These are phyloP conservation scores for Arachnopeziza araneosa DNA, from an alignment of 2,329 filamentous ascomycete species.

Conservation along the genomic window DNA sequence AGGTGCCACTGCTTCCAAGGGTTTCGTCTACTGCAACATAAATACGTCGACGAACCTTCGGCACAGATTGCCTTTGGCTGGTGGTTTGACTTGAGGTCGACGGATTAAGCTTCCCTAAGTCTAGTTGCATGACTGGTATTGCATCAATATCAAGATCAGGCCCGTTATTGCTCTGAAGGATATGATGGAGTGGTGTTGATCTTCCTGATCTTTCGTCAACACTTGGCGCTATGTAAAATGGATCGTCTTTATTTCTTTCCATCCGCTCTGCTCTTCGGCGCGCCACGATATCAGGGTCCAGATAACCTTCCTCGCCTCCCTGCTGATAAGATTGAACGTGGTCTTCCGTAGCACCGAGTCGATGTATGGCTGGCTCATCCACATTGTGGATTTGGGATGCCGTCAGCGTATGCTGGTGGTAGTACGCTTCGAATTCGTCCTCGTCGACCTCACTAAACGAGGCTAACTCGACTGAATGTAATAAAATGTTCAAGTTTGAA, in stretches of 20 bases:
- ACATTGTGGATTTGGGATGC: constrained; percentile 39
- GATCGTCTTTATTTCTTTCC: constrained; percentile 85
- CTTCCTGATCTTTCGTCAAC: constrained; percentile 49
- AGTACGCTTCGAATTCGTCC: constrained; percentile 64
- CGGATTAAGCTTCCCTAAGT: constrained; percentile 51
- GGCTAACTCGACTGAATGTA: constrained; percentile 50
- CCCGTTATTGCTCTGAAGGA: constrained; percentile 66
- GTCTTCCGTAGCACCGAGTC: constrained; percentile 43
- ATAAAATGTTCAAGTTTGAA: constrained; percentile 59
- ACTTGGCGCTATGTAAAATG: constrained; percentile 75
- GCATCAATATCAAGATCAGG: constrained; percentile 84
- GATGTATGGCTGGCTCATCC: constrained; percentile 50
- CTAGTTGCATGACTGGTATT: constrained; percentile 92
- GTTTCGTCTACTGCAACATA: constrained; percentile 71
- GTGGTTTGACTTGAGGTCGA: constrained; percentile 22
- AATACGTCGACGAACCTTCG: constrained; percentile 52
- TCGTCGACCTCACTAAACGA: constrained; percentile 47
- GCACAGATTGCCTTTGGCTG: constrained; percentile 32
- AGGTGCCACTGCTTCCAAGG: constrained; percentile 48
- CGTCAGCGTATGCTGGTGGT: constrained; percentile 50
- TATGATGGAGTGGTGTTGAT: constrained; percentile 69
- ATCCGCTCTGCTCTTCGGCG: constrained; percentile 68
- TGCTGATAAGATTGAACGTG: constrained; percentile 51
- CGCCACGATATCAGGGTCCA: constrained; percentile 69
- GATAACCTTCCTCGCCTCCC: constrained; percentile 56